A percentile compares a stretch with the other conserved stretches of the same genome.
These are phyloP conservation scores for Lactifluus rugatus DNA, from an alignment of 768 basidiomycete genomes.

Conservation along the genomic window DNA sequence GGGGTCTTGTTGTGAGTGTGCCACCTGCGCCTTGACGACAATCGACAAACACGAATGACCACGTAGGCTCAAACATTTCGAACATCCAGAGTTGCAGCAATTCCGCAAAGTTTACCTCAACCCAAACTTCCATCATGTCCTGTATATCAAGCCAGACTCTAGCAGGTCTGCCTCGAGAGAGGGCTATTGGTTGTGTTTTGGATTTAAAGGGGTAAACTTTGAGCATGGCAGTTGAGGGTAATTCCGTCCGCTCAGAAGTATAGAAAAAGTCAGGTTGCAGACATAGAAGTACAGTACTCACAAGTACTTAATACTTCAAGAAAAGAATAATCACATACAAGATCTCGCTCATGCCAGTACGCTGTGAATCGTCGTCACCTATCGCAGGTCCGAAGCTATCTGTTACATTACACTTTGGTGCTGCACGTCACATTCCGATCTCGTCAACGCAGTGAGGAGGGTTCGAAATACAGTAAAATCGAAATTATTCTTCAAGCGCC, in stretches of 20 bases:
- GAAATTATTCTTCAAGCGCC: constrained; percentile 27
- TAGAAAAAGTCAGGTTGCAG: neutral
- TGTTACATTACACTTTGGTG: neutral
- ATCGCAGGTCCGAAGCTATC: neutral
- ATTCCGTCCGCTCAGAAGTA: neutral
- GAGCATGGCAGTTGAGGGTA: neutral
- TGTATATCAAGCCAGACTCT: constrained; percentile 69
- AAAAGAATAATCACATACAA: neutral
- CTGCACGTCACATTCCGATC: neutral
- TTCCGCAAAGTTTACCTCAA: constrained; percentile 53
- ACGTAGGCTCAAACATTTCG: constrained; percentile 75
- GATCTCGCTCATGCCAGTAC: neutral
- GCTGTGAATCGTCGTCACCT: neutral
- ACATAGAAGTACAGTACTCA: neutral
- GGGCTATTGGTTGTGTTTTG: constrained; percentile 79
- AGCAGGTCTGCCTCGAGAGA: constrained; percentile 74
- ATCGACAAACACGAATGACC: constrained; percentile 5
- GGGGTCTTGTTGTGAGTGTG: constrained; percentile 49
- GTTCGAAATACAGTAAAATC: too few relatives aligned
- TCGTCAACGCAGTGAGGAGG: neutral
- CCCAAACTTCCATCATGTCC: constrained; percentile 56
- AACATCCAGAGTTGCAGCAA: constrained; percentile 56
- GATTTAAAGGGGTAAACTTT: constrained; percentile 34
- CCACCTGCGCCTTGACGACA: constrained; percentile 8
- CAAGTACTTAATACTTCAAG: neutral